phyloP scores from a whole-genome alignment of 495 filamentous ascomycete genomes.

The Penicillium ochrochloron region DNA sequence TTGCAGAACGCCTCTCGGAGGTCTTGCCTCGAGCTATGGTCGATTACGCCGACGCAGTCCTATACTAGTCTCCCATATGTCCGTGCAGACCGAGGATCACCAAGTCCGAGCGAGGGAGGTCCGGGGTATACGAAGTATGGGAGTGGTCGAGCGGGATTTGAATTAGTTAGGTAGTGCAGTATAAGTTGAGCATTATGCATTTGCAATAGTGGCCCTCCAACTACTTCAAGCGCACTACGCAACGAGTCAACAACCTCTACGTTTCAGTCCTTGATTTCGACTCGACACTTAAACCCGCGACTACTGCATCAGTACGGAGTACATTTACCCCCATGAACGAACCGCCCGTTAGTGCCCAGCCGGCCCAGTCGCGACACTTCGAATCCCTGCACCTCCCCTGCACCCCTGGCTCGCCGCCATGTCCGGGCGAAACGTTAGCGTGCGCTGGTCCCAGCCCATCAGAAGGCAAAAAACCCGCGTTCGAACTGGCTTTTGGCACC shows the following conservation, averaged over 20 bases:
- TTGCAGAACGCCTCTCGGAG: conserved; percentile 23
- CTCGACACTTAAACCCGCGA: conserved; percentile 7
- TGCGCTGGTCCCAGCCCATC: conserved; percentile 18
- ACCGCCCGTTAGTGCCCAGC: conserved; percentile 5
- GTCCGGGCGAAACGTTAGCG: conserved; percentile 19
- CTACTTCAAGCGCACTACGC: not conserved
- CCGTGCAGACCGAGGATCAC: not conserved
- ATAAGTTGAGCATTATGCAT: not conserved
- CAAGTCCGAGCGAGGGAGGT: not conserved
- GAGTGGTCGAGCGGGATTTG: conserved; percentile 1
- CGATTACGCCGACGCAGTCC: not conserved
- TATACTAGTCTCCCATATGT: not conserved
- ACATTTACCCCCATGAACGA: conserved; percentile 3
- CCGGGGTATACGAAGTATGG: conserved; percentile 2
- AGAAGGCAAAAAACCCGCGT: conserved; percentile 9
- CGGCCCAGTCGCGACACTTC: not conserved
- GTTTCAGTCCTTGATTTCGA: not conserved
- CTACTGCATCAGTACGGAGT: not conserved
- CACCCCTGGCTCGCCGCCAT: conserved; percentile 23
- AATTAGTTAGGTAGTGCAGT: not conserved
- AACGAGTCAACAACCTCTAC: not conserved
- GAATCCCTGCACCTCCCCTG: conserved; percentile 4
- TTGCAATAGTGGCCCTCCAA: not conserved
- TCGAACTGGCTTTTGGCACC: not conserved
- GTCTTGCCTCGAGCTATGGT: not conserved